Percentiles rank a stretch among this genome's conserved stretches.
phyloP scores from a whole-genome alignment of 306 rosid genomes.

The Vigna radiata region DNA sequence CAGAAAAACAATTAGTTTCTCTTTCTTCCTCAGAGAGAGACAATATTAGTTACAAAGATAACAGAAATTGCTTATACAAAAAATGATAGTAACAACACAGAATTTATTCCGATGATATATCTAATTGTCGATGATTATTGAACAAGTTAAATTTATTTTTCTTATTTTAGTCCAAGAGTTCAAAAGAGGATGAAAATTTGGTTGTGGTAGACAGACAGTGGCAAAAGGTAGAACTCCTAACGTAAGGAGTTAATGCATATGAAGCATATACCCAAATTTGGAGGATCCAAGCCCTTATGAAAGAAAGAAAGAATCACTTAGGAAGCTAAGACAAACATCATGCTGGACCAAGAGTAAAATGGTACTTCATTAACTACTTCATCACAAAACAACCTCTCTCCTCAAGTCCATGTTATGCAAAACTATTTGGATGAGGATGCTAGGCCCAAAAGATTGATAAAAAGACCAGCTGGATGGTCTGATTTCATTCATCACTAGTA shows the following conservation, averaged over 20 bases:
- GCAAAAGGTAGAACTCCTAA: conserved; percentile 7
- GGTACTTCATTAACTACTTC: neutral
- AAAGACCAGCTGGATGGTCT: too few species aligned
- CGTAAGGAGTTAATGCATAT: neutral
- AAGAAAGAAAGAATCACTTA: conserved; percentile 13
- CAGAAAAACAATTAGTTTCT: conserved; percentile 22
- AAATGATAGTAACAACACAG: neutral
- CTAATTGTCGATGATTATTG: neutral
- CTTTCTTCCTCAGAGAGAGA: neutral
- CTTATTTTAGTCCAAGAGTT: neutral
- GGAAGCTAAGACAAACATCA: conserved; percentile 13
- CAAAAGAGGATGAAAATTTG: neutral
- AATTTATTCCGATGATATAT: neutral
- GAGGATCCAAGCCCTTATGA: neutral
- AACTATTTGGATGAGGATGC: too few species aligned
- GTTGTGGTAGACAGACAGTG: neutral
- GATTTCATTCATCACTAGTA: too few species aligned
- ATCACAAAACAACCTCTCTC: neutral
- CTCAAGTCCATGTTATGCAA: too few species aligned
- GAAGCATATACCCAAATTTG: neutral
- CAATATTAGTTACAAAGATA: neutral
- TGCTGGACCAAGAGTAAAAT: neutral
- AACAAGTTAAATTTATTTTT: neutral
- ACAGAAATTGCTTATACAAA: neutral
- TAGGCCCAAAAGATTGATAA: too few species aligned